phyloP scores from a whole-genome alignment of 2,329 filamentous ascomycete species.

The Emergomyces pasteurianus region DNA sequence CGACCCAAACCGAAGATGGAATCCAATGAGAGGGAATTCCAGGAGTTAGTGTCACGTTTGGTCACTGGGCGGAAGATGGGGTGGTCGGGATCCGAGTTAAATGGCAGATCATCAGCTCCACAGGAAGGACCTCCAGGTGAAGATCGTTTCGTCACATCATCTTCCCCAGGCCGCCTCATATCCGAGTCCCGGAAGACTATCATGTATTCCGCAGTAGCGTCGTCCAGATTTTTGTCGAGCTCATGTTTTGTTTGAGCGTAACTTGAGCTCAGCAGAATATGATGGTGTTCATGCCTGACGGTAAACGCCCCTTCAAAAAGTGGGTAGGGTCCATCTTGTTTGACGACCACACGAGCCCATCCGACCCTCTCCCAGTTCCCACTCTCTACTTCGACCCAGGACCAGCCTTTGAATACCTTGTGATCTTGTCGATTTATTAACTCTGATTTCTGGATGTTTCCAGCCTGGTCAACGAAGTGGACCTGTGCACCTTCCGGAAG shows the following conservation, averaged over 20 bases:
- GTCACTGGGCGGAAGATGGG: constrained; percentile 40
- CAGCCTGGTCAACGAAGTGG: constrained; percentile 59
- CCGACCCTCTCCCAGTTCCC: constrained; percentile 68
- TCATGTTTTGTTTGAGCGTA: constrained; percentile 61
- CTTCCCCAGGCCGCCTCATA: constrained; percentile 39
- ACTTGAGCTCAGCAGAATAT: constrained; percentile 63
- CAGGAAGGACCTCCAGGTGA: constrained; percentile 44
- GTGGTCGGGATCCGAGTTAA: constrained; percentile 65
- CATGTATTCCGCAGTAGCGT: constrained; percentile 61
- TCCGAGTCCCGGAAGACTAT: constrained; percentile 88
- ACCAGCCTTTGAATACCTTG: constrained; percentile 70
- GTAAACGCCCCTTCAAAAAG: constrained; percentile 86
- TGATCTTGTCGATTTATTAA: constrained; percentile 60
- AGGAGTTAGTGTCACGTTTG: constrained; percentile 41
- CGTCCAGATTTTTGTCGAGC: constrained; percentile 54
- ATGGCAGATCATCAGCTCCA: constrained; percentile 60
- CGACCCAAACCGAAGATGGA: constrained; percentile 55
- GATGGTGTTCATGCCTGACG: constrained; percentile 69
- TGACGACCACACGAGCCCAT: constrained; percentile 73
- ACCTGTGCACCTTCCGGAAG: constrained; percentile 64
- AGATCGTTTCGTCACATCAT: constrained; percentile 56
- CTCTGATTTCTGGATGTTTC: constrained; percentile 54
- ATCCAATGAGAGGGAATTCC: constrained; percentile 50
- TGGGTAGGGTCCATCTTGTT: constrained; percentile 62
- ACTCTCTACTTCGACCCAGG: constrained; percentile 54